A percentile compares a stretch with the other conserved stretches of the same genome.
Evolutionary conservation across 176 grass and related monocot genomes (phyloP).

Genomic region (Raddia guianensis): DNA sequence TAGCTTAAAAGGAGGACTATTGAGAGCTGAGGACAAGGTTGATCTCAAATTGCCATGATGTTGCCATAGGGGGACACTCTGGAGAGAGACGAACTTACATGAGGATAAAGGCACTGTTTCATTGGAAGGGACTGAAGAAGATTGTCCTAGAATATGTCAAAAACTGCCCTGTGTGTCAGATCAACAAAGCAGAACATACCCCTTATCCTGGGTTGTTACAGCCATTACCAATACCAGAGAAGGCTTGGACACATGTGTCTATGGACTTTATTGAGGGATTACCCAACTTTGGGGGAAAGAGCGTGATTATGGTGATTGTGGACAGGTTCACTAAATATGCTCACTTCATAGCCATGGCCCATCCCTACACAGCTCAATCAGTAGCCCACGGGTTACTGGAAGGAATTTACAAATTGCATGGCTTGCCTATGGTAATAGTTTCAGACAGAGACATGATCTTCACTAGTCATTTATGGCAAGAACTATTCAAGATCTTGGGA

Average conservation of each 20-base stretch:
- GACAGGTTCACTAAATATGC: no score
- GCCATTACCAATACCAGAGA: neutral
- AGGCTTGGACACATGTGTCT: neutral
- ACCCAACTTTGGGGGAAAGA: no score
- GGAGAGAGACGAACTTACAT: no score
- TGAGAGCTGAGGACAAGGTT: no score
- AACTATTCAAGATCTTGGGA: neutral
- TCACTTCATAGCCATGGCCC: neutral
- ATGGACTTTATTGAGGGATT: neutral
- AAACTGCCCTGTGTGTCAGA: neutral
- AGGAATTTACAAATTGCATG: neutral
- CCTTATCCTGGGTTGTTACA: neutral
- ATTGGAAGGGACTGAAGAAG: neutral
- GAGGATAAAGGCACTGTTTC: no score
- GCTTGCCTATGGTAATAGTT: no score
- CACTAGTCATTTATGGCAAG: neutral
- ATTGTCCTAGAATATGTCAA: neutral
- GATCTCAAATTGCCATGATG: no score
- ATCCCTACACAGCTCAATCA: no score
- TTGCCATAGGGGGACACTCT: no score
- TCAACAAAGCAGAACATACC: no score
- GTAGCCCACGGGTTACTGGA: neutral
- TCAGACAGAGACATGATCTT: neutral
- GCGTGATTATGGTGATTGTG: no score
- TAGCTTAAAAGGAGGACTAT: no score